phyloP scores from a whole-genome alignment of 2,329 filamentous ascomycete species.

The Apiospora rasikravindrae region DNA sequence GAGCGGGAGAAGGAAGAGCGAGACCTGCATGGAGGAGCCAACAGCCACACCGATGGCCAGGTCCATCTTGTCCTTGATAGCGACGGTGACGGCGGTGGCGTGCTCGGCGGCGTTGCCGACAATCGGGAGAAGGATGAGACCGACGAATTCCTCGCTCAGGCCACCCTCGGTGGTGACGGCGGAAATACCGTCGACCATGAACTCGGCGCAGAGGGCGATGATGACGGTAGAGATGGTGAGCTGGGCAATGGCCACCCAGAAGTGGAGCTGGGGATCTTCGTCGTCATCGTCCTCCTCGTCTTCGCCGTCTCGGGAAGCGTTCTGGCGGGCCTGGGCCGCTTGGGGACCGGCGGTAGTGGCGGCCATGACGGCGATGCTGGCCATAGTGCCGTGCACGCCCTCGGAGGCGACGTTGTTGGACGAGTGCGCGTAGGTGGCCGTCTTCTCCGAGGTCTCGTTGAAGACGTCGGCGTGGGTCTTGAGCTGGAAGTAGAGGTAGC shows the following conservation, averaged over 20 bases:
- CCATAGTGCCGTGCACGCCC: conserved; percentile 35
- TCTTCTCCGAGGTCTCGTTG: conserved; percentile 54
- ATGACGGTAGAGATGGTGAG: conserved; percentile 76
- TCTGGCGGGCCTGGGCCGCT: conserved; percentile 37
- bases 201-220: conserved; percentile 82
- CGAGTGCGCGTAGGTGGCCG: conserved; percentile 72
- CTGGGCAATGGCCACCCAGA: conserved; percentile 73
- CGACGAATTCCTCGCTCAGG: conserved; percentile 76
- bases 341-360: conserved; percentile 38
- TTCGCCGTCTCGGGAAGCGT: conserved; percentile 33
- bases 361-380: conserved; percentile 40
- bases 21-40: conserved; percentile 81
- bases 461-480: conserved; percentile 84
- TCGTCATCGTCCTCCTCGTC: conserved; percentile 56
- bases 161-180: conserved; percentile 64
- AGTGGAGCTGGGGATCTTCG: conserved; percentile 76
- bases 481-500: conserved; percentile 89
- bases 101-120: conserved; percentile 86
- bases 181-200: conserved; percentile 76
- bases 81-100: conserved; percentile 79
- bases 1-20: conserved; percentile 78
- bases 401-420: conserved; percentile 17
- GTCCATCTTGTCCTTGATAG: conserved; percentile 86
- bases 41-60: conserved; percentile 81
- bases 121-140: conserved; percentile 79